These are phyloP conservation scores for Botryobasidium botryosum DNA, from an alignment of 768 basidiomycete genomes.

Conservation along the genomic window DNA sequence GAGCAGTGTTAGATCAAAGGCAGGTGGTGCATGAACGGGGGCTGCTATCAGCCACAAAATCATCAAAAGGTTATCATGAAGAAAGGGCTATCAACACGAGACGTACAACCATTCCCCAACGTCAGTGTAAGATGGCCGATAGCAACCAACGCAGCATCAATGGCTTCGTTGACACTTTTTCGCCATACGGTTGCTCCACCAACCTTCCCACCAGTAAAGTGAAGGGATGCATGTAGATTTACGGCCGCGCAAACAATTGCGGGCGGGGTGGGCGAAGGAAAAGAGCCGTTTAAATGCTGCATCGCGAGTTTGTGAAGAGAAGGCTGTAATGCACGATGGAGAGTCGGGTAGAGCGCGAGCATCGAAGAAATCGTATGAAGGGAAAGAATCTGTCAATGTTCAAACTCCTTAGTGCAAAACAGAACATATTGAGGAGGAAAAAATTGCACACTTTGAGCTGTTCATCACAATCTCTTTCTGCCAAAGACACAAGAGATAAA, in stretches of 20 bases:
- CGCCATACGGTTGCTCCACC: slow-evolving; percentile 57
- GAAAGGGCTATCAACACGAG: not conserved
- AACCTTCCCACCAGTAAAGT: slow-evolving; percentile 63
- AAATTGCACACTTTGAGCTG: slow-evolving; percentile 35
- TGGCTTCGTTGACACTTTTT: slow-evolving; percentile 52
- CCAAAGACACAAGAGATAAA: slow-evolving; percentile 35
- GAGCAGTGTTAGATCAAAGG: slow-evolving; percentile 21
- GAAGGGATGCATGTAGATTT: slow-evolving; percentile 42
- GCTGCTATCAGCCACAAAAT: not conserved
- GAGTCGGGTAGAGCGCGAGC: slow-evolving; percentile 47
- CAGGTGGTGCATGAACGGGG: not conserved
- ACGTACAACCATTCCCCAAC: slow-evolving; percentile 21
- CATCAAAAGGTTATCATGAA: not conserved
- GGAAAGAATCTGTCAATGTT: slow-evolving; percentile 25
- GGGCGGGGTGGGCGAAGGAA: slow-evolving; percentile 26
- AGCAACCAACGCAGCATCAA: slow-evolving; percentile 48
- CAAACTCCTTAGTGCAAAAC: not conserved
- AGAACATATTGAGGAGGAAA: slow-evolving; percentile 4
- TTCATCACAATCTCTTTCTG: slow-evolving; percentile 31
- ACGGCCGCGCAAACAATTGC: slow-evolving; percentile 33
- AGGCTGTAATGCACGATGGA: slow-evolving; percentile 38
- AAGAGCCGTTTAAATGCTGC: slow-evolving; percentile 37
- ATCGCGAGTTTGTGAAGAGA: slow-evolving; percentile 37
- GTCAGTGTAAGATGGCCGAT: slow-evolving; percentile 43
- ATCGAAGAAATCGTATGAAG: slow-evolving; percentile 36